Evolutionary conservation across 2,329 filamentous ascomycete species (phyloP).

Genomic region (Dothistroma pini): DNA sequence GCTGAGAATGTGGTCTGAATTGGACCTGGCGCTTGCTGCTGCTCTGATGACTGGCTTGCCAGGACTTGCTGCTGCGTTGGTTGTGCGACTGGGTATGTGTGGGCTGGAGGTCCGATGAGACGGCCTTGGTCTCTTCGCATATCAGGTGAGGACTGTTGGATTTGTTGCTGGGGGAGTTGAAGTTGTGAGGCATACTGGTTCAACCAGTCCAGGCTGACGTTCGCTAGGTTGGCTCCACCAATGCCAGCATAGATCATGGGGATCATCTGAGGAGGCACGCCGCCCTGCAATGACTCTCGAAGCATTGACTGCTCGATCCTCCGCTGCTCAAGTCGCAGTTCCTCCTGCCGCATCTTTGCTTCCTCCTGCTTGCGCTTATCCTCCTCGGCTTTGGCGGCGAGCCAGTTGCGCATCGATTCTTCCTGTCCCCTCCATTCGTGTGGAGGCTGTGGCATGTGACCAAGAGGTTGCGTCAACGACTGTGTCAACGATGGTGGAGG

Average conservation of each 20-base stretch:
- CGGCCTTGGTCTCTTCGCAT: constrained; percentile 38
- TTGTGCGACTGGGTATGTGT: constrained; percentile 23
- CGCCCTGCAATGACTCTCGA: constrained; percentile 50
- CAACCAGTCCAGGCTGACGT: constrained; percentile 48
- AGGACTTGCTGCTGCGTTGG: constrained; percentile 34
- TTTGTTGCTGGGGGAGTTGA: constrained; percentile 35
- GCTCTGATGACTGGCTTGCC: constrained; percentile 37
- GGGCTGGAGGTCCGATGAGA: constrained; percentile 39
- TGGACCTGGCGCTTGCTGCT: constrained; percentile 30
- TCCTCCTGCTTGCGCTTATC: constrained; percentile 53
- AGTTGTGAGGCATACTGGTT: constrained; percentile 48
- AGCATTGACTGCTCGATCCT: constrained; percentile 53
- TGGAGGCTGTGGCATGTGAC: constrained; percentile 42
- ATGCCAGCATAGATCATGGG: constrained; percentile 54
- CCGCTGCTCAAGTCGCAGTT: constrained; percentile 48
- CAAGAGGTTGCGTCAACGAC: constrained; percentile 36
- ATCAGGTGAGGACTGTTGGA: constrained; percentile 39
- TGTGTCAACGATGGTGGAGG: constrained; percentile 38
- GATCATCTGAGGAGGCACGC: constrained; percentile 50
- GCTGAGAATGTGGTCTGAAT: constrained; percentile 41
- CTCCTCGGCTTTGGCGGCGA: constrained; percentile 50
- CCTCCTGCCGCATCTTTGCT: constrained; percentile 51
- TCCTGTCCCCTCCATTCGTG: constrained; percentile 49
- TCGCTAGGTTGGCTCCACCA: constrained; percentile 47
- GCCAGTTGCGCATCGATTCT: constrained; percentile 51